Conservation (phyloP, 2,329 filamentous ascomycete species). For the Scytalidium sp. region DNA sequence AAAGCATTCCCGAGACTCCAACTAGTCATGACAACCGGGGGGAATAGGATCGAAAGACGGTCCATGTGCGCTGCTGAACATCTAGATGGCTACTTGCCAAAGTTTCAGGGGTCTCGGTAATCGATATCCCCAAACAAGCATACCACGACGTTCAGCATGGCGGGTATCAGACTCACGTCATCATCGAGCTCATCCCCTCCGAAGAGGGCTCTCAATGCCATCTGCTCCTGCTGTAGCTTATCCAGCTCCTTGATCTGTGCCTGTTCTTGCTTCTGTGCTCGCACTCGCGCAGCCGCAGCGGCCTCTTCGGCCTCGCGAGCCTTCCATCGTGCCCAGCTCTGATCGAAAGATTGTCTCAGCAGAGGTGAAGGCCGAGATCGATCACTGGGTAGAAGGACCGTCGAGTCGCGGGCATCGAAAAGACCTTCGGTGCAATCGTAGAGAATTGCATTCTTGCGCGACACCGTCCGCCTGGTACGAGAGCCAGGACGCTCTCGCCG, state of each 20-base stretch:
- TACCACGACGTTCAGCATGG: conserved; percentile 28
- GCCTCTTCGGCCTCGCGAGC: conserved; percentile 23
- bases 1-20: too few species aligned
- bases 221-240: conserved; percentile 20
- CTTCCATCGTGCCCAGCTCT: conserved; percentile 28
- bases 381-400: conserved; percentile 21
- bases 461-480: conserved; percentile 23
- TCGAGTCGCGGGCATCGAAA: conserved; percentile 20
- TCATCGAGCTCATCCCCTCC: conserved; percentile 27
- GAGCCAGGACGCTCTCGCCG: conserved; percentile 28
- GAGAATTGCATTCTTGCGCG: conserved; percentile 18
- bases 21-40: too few species aligned
- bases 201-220: conserved; percentile 15
- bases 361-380: conserved; percentile 23
- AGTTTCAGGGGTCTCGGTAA: conserved; percentile 27
- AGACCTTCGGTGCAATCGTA: conserved; percentile 21
- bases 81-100: neutral
- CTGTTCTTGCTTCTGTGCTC: neutral
- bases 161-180: conserved; percentile 25
- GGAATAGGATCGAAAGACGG: too few species aligned
- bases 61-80: too few species aligned
- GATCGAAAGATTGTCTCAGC: conserved; percentile 26
- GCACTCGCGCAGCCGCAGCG: conserved; percentile 8
- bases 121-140: conserved; percentile 29
- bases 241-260: conserved; percentile 14